Conservation (phyloP, 306 rosid genomes). For the Rosa lucieae region DNA sequence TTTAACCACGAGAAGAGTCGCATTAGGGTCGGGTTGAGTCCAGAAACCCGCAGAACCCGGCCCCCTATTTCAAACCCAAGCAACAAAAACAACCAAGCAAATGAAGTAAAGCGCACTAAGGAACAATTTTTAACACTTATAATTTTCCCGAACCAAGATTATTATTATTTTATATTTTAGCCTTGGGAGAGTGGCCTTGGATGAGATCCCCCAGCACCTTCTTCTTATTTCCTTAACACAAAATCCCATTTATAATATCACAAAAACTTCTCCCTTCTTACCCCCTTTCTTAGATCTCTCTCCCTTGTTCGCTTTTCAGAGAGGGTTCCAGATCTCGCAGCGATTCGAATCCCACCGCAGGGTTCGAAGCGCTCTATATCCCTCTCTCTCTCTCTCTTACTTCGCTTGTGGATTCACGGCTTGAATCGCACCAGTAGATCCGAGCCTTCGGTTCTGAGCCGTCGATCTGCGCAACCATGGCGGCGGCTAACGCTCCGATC, state of each 20-base stretch:
- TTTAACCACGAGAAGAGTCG: background rate
- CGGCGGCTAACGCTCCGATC: constrained; percentile 98
- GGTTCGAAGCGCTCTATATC: constrained; percentile 30
- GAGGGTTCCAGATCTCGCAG: constrained; percentile 66
- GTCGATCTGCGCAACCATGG: constrained; percentile 73
- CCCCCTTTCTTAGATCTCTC: constrained; percentile 35
- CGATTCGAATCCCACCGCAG: constrained; percentile 46
- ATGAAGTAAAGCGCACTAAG: constrained; percentile 3
- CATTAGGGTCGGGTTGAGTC: background rate
- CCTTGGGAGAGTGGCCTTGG: constrained; percentile 16
- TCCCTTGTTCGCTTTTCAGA: constrained; percentile 22
- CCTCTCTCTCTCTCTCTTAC: constrained; percentile 22
- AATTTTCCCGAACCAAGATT: background rate
- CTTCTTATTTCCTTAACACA: constrained; percentile 27
- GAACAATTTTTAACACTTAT: constrained; percentile 22
- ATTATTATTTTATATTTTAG: constrained; percentile 13
- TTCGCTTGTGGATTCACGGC: constrained; percentile 4
- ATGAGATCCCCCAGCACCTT: constrained; percentile 20
- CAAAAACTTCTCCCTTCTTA: constrained; percentile 24
- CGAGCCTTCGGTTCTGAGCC: constrained; percentile 27
- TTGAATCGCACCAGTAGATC: constrained; percentile 46
- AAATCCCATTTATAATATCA: constrained; percentile 34
- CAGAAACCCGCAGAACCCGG: constrained; percentile 13
- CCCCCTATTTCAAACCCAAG: background rate
- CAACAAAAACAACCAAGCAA: background rate